phyloP scores from a whole-genome alignment of 2,329 filamentous ascomycete genomes.

The Claviceps africana region DNA sequence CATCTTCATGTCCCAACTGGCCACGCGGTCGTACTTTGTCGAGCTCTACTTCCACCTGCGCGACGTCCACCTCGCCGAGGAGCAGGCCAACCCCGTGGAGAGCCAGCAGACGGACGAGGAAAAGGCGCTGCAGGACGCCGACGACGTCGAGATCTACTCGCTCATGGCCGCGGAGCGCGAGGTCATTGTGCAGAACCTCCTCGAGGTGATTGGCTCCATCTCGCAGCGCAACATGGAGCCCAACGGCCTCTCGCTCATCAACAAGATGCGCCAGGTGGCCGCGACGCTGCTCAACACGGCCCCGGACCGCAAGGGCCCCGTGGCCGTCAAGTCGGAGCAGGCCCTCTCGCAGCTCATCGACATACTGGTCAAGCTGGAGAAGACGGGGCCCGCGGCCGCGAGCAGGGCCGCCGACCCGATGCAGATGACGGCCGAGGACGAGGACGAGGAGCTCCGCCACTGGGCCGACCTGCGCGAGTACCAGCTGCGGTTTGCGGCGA shows the following conservation, averaged over 20 bases:
- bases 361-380: slow-evolving; percentile 60
- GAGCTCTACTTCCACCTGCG: slow-evolving; percentile 73
- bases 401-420: slow-evolving; percentile 17
- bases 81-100: slow-evolving; percentile 22
- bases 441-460: slow-evolving; percentile 60
- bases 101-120: slow-evolving; percentile 23
- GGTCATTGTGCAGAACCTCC: slow-evolving; percentile 65
- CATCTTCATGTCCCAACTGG: slow-evolving; percentile 68
- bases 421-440: slow-evolving; percentile 41
- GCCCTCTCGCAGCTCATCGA: slow-evolving; percentile 61
- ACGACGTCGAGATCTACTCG: slow-evolving; percentile 37
- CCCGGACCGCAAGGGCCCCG: slow-evolving; percentile 34
- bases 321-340: slow-evolving; percentile 48
- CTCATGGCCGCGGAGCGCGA: slow-evolving; percentile 65
- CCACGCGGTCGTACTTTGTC: slow-evolving; percentile 71
- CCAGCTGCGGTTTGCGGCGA: slow-evolving; percentile 56
- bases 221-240: slow-evolving; percentile 75
- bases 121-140: slow-evolving; percentile 23
- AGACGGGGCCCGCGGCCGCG: slow-evolving; percentile 31
- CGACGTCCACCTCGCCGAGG: slow-evolving; percentile 44
- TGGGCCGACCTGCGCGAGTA: slow-evolving; percentile 73
- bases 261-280: slow-evolving; percentile 75
- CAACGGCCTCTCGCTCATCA: slow-evolving; percentile 51
- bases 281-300: slow-evolving; percentile 57
- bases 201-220: slow-evolving; percentile 61